Base-by-base conservation (phyloP, 2,329 filamentous ascomycete species). In the Fusarium incarnatum region DNA sequence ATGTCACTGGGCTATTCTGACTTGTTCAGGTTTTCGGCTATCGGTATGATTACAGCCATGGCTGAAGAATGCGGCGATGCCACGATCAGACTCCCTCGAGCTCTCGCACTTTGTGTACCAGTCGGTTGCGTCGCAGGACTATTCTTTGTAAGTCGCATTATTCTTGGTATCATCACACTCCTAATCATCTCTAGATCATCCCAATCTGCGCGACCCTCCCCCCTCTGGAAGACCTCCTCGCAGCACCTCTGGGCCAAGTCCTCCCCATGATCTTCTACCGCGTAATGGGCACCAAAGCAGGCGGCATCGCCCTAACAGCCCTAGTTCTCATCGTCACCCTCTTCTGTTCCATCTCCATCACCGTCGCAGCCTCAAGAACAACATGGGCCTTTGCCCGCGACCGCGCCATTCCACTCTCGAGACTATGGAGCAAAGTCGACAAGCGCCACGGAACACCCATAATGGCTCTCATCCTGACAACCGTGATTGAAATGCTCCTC, bases 361-460 rank as follows among this genome's bases (percentile, higher is more conserved):
- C 94, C 11, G 94, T 92, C 0, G 92, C 92, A 2, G 89, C 92
- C 10, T 91, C 88, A 48, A 86, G 92, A 45, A 92, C 90, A 81
- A 92, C 90, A 1, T 94, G 92, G 77, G 91, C 91, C 5, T 93
- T 94, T 76, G 90, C 91, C 4, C 87, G 91, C 37, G 91, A 94
- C 76, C 90, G 90, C 16, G 91, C 91, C 5, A 92, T 94, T 52
- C 91, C 91, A 0, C 89, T 89, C 1, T 90, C 90, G 63, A 82
- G 82, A 13, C 77, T 92, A 16, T 94, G 91, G 91, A 85, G 85
- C 48, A 84, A 83, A 52, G 90, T 94, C 50, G 87, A 92, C 80
- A 83, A 84, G 66, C 83, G 81, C 5, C 86, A 93, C 50, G 89
- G 90, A 48, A 88, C 94, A 32, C 92, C 93, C 0, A 82, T 95